Percentiles rank a stretch among this genome's conserved stretches.
Evolutionary conservation across 345 rosid genomes (phyloP).

Genomic region (Rubroshorea leprosula): DNA sequence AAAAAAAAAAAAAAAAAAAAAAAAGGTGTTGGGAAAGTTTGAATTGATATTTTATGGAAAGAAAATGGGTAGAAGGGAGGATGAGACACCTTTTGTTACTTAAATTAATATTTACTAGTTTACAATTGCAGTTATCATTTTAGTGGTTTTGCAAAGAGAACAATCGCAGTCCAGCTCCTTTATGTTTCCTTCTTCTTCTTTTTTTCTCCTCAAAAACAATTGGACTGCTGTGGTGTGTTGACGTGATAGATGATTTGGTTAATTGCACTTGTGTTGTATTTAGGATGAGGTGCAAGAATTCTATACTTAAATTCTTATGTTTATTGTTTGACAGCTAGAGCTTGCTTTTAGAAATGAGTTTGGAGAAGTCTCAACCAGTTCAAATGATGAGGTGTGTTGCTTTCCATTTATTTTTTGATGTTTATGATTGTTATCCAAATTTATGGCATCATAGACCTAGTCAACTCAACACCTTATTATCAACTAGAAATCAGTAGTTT

Average conservation of each 20-base stretch:
- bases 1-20: too few relatives aligned
- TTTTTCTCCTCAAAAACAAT: background rate
- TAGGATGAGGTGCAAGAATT: background rate
- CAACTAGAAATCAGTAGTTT: slow-evolving; percentile 1
- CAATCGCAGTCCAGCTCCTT: too few relatives aligned
- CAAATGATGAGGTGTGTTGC: slow-evolving; percentile 55
- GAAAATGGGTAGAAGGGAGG: too few relatives aligned
- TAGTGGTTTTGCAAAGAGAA: too few relatives aligned
- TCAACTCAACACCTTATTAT: background rate
- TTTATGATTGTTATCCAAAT: background rate
- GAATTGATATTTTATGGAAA: too few relatives aligned
- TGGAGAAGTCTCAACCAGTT: slow-evolving; percentile 41
- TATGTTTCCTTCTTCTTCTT: too few relatives aligned
- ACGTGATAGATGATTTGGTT: background rate
- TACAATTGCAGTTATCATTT: too few relatives aligned
- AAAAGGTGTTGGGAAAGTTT: too few relatives aligned
- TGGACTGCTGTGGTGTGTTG: background rate
- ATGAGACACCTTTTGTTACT: too few relatives aligned
- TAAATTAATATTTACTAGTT: too few relatives aligned
- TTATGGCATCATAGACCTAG: background rate
- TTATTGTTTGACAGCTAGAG: slow-evolving; percentile 58
- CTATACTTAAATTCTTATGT: slow-evolving; percentile 7
- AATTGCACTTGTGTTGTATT: background rate
- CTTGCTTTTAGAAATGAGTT: slow-evolving; percentile 54
- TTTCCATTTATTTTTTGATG: background rate